Conservation (phyloP, 1,139 yeast species). For the Hyphopichia pseudoburtonii region DNA sequence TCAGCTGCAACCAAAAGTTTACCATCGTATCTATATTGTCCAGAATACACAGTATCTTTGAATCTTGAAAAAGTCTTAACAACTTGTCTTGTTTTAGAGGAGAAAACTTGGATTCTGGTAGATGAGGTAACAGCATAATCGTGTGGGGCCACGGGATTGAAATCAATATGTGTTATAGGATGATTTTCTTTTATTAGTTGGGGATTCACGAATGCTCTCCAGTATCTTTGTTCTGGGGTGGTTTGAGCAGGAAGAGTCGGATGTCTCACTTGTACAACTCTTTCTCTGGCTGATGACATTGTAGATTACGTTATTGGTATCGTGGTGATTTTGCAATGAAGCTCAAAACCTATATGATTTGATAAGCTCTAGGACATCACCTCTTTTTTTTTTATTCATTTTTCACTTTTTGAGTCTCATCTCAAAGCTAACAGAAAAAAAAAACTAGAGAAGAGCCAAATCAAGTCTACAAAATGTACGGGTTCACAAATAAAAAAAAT, state of each 20-base stretch:
- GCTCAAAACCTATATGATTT: no score
- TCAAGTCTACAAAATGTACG: no score
- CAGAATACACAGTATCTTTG: slow-evolving; percentile 86
- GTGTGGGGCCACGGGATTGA: slow-evolving; percentile 83
- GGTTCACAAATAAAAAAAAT: no score
- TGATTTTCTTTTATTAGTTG: slow-evolving; percentile 92
- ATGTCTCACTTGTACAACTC: slow-evolving; percentile 67
- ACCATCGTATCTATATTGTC: slow-evolving; percentile 82
- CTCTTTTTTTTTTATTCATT: no score
- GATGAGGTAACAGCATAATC: slow-evolving; percentile 95
- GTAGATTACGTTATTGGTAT: no score
- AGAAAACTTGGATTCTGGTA: slow-evolving; percentile 87
- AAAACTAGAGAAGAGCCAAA: no score
- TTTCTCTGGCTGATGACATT: slow-evolving; percentile 80
- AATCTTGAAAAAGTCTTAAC: slow-evolving; percentile 85
- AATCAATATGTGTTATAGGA: slow-evolving; percentile 83
- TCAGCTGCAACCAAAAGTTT: slow-evolving; percentile 83
- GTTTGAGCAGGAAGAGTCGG: slow-evolving; percentile 78
- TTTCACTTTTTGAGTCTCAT: slow-evolving; percentile 1
- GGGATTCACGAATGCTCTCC: slow-evolving; percentile 85
- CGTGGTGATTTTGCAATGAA: no score
- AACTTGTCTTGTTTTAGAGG: slow-evolving; percentile 90
- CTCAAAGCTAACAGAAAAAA: background rate
- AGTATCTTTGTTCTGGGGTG: slow-evolving; percentile 91
- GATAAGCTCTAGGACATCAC: no score